phyloP scores from a whole-genome alignment of 2,329 filamentous ascomycete species.

The Aaosphaeria pasadenensis region DNA sequence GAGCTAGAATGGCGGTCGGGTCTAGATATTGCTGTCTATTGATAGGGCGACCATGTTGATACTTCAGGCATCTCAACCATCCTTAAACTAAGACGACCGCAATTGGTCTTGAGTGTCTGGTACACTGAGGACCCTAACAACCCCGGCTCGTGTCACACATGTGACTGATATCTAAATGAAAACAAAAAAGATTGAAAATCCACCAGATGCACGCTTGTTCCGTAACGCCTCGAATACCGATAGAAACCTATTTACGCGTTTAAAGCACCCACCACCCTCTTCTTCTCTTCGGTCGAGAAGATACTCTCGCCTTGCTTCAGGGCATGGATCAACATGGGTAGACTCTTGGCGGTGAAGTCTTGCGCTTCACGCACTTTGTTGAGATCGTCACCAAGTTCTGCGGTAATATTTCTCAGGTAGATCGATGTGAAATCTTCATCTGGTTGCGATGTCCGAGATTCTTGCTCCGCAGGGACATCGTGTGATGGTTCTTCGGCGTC shows the following conservation, averaged over 20 bases:
- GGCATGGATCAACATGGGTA: conserved; percentile 65
- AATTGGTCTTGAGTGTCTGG: no score
- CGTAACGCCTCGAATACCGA: no score
- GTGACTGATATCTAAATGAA: no score
- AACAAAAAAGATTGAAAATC: no score
- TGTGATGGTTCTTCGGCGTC: conserved; percentile 1
- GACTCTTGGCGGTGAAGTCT: conserved; percentile 64
- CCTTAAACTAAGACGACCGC: no score
- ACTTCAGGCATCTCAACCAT: neutral
- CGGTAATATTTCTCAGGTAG: conserved; percentile 67
- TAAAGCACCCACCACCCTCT: conserved; percentile 32
- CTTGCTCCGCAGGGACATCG: neutral
- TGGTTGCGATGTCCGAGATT: neutral
- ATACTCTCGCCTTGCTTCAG: conserved; percentile 65
- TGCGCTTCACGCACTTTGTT: conserved; percentile 66
- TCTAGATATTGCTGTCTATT: conserved; percentile 27
- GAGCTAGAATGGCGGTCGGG: conserved; percentile 77
- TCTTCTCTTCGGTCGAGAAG: conserved; percentile 57
- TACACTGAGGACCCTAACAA: no score
- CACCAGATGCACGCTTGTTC: no score
- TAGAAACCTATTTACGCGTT: neutral
- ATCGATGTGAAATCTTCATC: conserved; percentile 56
- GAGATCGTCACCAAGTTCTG: conserved; percentile 71
- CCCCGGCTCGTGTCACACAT: no score
- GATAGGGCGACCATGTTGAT: conserved; percentile 1